A percentile compares a stretch with the other conserved stretches of the same genome.
Evolutionary conservation across 1,139 yeast genomes (phyloP).

Genomic region (Nakaseomyces uthaithaninus): DNA sequence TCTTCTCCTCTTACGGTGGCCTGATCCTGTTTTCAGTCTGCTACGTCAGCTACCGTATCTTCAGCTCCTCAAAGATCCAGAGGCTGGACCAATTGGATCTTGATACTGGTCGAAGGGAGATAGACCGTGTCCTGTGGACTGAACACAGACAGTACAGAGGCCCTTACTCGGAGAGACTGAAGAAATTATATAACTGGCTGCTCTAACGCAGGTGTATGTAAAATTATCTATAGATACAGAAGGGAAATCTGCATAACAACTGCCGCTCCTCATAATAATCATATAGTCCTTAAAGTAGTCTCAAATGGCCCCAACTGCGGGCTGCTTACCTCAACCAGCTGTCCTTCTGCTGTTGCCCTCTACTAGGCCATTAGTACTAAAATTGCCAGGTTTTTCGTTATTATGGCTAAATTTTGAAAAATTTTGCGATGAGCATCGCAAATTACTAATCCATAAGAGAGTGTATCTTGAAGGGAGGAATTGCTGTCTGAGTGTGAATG

Average conservation of each 20-base stretch:
- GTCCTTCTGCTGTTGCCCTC: no score
- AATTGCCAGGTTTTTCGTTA: neutral
- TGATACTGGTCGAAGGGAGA: conserved; percentile 72
- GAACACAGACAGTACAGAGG: conserved; percentile 29
- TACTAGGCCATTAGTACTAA: neutral
- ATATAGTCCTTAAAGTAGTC: no score
- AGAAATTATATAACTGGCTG: conserved; percentile 22
- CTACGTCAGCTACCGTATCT: conserved; percentile 48
- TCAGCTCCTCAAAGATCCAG: conserved; percentile 44
- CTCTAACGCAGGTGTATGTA: conserved; percentile 9
- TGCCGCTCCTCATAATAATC: no score
- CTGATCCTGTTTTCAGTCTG: conserved; percentile 47
- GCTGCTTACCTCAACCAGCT: no score
- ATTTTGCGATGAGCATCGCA: conserved; percentile 7
- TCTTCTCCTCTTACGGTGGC: conserved; percentile 65
- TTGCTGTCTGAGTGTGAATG: no score
- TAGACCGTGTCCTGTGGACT: conserved; percentile 47
- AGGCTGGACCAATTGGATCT: conserved; percentile 64
- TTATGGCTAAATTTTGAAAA: neutral
- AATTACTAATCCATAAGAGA: no score
- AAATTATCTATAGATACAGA: neutral
- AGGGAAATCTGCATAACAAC: no score
- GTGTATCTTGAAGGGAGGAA: no score
- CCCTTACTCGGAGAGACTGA: conserved; percentile 29
- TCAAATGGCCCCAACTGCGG: no score